Base-by-base conservation (phyloP, 768 basidiomycete genomes). In the Guyanaporus albipodus region DNA sequence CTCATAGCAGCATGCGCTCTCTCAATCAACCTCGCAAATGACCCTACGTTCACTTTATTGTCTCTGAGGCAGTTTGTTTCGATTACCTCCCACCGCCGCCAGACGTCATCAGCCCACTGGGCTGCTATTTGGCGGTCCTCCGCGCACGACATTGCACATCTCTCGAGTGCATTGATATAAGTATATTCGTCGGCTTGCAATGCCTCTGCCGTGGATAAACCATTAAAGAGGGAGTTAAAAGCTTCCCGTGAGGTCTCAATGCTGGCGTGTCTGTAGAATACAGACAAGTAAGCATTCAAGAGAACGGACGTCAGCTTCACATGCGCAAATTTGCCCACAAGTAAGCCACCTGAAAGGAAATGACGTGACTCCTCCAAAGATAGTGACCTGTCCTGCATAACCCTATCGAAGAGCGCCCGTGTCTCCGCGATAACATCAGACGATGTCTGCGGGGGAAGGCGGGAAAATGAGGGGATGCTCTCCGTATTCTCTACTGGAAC, bases 201-300 rank as follows among this genome's bases (percentile, higher is more conserved):
- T 1, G 57, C 67, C 7, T 26, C 37, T 15, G 6, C 23, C 15
- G 14, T 4, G 4, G 42, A 36, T 14, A 45, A 29, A 40, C 26
- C n/a, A 1, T 68, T 61, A 49, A 77, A 87, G 3, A 84, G 49
- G 4, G 60, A 63, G 49, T 72, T 63, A 62, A 85, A 91, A 8
- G 74, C 62, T 8, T 73, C 70, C 23, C 68, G 67, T 3, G 78
- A 69, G 2, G 59, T 59, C 22, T 77, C 73, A 33, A 93, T 67
- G 9, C 73, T 59, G 4, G 73, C 66, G 53, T 86, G 84, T 3
- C 66, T 62, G 56, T 86, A 86, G 60, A 83, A 77, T 1, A 93
- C 85, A 11, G 86, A 80, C 40, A 96, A 70, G 60, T 90, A 97
- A 3, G 91, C 79, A 54, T 86, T 89, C 53, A 93, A 56, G 6